phyloP scores from a whole-genome alignment of 441 rosid genomes.

The Syzygium malaccense region DNA sequence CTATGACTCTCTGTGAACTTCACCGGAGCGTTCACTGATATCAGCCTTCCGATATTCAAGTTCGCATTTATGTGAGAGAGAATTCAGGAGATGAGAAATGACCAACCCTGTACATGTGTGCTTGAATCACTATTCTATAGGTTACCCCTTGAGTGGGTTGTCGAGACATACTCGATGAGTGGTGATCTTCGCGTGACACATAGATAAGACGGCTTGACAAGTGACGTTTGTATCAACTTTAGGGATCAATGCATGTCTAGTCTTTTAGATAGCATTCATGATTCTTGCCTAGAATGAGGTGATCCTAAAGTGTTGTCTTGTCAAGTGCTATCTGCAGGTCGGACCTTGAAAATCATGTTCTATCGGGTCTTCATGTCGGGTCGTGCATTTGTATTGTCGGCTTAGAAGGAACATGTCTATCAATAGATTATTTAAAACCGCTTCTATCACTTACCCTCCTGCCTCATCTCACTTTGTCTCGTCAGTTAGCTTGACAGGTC shows the following conservation, averaged over 20 bases:
- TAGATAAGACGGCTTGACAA: neutral
- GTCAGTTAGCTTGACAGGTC: neutral
- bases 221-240: neutral
- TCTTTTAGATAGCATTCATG: neutral
- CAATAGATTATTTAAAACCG: neutral
- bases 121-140: neutral
- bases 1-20: neutral
- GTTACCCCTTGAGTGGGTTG: neutral
- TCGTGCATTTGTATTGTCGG: neutral
- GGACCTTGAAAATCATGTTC: too few relatives aligned
- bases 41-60: neutral
- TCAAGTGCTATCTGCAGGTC: too few relatives aligned
- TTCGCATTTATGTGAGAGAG: too few relatives aligned
- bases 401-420: neutral
- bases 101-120: neutral
- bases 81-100: neutral
- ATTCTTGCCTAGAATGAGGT: neutral
- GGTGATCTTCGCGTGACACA: neutral
- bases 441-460: neutral
- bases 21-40: neutral
- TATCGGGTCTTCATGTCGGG: neutral
- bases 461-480: neutral
- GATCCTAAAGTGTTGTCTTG: too few relatives aligned
- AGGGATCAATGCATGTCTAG: neutral
- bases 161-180: neutral